Evolutionary conservation across 768 basidiomycete genomes (phyloP), one percentile per base, ranked within the genome.

Genomic region (Pseudohyphozyma bogoriensis): DNA sequence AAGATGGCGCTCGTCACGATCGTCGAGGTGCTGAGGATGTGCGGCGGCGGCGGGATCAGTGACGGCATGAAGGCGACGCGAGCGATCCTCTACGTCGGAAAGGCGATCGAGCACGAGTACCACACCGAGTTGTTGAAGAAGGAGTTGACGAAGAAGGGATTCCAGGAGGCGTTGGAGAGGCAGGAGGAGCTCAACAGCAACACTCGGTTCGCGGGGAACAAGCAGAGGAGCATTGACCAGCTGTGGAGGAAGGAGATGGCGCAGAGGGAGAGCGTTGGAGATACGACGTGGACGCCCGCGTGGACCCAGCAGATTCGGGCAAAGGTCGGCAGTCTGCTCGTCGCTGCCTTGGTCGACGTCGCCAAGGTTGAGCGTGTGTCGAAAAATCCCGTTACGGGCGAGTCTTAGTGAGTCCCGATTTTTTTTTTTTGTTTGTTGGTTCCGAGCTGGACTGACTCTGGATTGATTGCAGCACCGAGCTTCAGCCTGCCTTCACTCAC

Each of bases 61-160:
- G 82, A 84, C 42, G 92, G 91, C 6, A 88, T 93, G 85, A 93
- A 95, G 74, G 85, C 89, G 0, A 80, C 90, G 1, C 79, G 89
- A 0, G 88, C 87, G 0, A 77, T 95, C 60, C 76, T 95, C 26
- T 74, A 79, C 0, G 80, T 96, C 26, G 93, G 92, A 0, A 83
- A 80, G 60, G 86, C 86, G 0, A 82, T 96, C 37, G 93, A 97
- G 76, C 79, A 82, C 52, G 92, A 97, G 76, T 87, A 91, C 77
- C 86, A 91, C 72, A 83, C 87, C 4, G 79, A 86, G 71, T 82
- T 89, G 70, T 71, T 76, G 56, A 82, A 79, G 68, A 78, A 56
- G 28, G 39, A 37, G 4, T 57, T 55, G 54, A 29, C 62, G 31
- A 60, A 59, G 47, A 64, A 62, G 58, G 32, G 49, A 36, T 64